These are phyloP conservation scores for Anthoceros angustus DNA, from an alignment of 225 moss, liverwort and hornwort genomes.

Conservation along the genomic window DNA sequence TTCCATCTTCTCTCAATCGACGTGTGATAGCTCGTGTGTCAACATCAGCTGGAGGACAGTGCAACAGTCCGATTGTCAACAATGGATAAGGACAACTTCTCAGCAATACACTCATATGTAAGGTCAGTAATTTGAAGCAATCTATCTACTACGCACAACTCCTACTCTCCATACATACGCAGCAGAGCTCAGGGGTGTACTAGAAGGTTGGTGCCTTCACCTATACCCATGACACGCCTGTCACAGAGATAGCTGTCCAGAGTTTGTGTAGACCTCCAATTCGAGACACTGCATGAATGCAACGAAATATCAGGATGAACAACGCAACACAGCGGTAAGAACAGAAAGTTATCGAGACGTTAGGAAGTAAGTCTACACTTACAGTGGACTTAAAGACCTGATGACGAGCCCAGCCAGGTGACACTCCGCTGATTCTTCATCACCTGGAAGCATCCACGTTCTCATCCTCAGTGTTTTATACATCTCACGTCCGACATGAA, in stretches of 20 bases:
- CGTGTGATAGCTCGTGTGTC: constrained; percentile 92
- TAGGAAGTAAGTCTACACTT: constrained; percentile 6
- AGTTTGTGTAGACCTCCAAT: constrained; percentile 70
- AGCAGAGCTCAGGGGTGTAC: too few species aligned
- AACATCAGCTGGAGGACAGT: constrained; percentile 52
- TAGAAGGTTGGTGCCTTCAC: constrained; percentile 26
- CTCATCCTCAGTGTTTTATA: not conserved
- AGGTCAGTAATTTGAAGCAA: not conserved
- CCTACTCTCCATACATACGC: not conserved
- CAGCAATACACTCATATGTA: not conserved
- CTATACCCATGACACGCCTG: constrained; percentile 80
- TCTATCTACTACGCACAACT: not conserved
- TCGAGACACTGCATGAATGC: constrained; percentile 50
- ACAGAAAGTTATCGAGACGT: constrained; percentile 1
- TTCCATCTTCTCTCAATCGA: constrained; percentile 77
- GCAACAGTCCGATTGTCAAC: not conserved
- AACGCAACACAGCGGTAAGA: constrained; percentile 6
- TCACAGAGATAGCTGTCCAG: constrained; percentile 69
- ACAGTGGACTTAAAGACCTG: constrained; percentile 61
- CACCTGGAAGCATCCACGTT: constrained; percentile 25
- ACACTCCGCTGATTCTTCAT: constrained; percentile 78
- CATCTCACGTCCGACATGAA: not conserved
- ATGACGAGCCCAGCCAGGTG: constrained; percentile 73
- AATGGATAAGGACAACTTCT: not conserved
- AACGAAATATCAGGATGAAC: not conserved